Evolutionary conservation across 352 stramenopile species (phyloP).

Genomic region (Phytophthora sp.): DNA sequence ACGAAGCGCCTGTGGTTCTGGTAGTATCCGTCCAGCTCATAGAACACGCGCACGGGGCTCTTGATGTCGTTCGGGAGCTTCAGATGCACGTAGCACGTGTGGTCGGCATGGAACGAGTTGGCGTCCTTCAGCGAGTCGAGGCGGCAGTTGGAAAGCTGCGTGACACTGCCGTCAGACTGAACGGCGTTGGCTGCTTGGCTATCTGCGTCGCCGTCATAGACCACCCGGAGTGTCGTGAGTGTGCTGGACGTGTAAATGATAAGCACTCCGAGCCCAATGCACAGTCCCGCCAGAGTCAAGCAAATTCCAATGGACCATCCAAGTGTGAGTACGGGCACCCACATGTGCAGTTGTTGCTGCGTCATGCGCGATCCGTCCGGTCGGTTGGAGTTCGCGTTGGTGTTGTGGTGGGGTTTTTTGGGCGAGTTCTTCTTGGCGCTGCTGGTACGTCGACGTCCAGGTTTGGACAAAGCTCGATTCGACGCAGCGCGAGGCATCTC

Average conservation of each 20-base stretch:
- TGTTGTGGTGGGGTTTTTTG: slow-evolving; percentile 4
- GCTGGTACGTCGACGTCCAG: slow-evolving; percentile 18
- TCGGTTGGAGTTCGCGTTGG: slow-evolving; percentile 43
- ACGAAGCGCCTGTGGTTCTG: slow-evolving; percentile 82
- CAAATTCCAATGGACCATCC: slow-evolving; percentile 64
- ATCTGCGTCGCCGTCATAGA: slow-evolving; percentile 56
- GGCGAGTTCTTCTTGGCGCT: slow-evolving; percentile 17
- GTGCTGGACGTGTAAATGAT: slow-evolving; percentile 56
- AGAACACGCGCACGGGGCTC: slow-evolving; percentile 54
- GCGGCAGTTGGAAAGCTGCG: slow-evolving; percentile 55
- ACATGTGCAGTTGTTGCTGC: slow-evolving; percentile 75
- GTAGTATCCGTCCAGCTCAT: slow-evolving; percentile 69
- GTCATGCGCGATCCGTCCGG: slow-evolving; percentile 59
- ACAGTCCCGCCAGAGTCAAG: slow-evolving; percentile 46
- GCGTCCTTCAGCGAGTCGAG: slow-evolving; percentile 41
- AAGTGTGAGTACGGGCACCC: slow-evolving; percentile 79
- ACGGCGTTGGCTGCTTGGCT: slow-evolving; percentile 3
- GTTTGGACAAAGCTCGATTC: slow-evolving; percentile 3
- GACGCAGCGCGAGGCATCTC: slow-evolving; percentile 21
- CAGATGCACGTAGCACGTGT: slow-evolving; percentile 75
- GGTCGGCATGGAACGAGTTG: slow-evolving; percentile 74
- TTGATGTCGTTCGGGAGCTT: slow-evolving; percentile 55
- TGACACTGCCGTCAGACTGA: slow-evolving; percentile 46
- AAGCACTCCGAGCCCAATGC: slow-evolving; percentile 50
- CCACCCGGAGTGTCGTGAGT: slow-evolving; percentile 62